Base-by-base conservation (phyloP, 2,329 filamentous ascomycete genomes). In the Penicillium oxalicum region DNA sequence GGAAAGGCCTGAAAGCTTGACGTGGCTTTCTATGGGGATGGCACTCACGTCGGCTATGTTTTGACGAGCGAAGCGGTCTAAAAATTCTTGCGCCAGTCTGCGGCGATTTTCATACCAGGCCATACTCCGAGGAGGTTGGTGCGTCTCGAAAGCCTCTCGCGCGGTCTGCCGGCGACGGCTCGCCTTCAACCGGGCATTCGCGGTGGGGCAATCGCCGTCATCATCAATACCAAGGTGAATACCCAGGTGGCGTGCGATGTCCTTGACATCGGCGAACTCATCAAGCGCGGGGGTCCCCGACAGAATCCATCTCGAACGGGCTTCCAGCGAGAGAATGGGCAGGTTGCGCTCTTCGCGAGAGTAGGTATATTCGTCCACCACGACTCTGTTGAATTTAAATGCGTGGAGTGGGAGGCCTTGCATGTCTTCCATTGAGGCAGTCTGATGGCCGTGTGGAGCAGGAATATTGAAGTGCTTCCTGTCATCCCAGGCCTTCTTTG, bases 281-380 rank as follows among this genome's bases (percentile, higher is more conserved):
- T 73, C 71, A 2, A 84, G 59, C 0, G 74, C 71, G 1, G 83
- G 82, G 1, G 83, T 86, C 3, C 79, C 83, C 0, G 82, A 86
- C 2, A 86, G 66, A 5, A 82, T 70, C 82, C 82, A 86, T 46
- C 74, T 75, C 36, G 77, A 79, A 37, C 73, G 68, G 9, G 78
- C 74, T 26, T 72, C 59, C 1, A 84, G 57, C 0, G 66, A 67
- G 5, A 73, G 66, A 4, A 81, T 64, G 0, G 71, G 67, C 0
- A 70, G 61, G 50, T 71, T 65, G 44, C 70, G 66, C 43, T 73
- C 62, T 12, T 68, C 59, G 39, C 71, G 69, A 4, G 78, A 66
- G 52, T 84, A 82, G 0, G 82, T 79, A 54, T 80, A 85, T 54
- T 87, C 83, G 51, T 87, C 83, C 1, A 85, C 70, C 2, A 86